These are phyloP conservation scores for Zopfochytrium polystomum DNA, from an alignment of 371 early-diverging fungal species.

Conservation along the genomic window DNA sequence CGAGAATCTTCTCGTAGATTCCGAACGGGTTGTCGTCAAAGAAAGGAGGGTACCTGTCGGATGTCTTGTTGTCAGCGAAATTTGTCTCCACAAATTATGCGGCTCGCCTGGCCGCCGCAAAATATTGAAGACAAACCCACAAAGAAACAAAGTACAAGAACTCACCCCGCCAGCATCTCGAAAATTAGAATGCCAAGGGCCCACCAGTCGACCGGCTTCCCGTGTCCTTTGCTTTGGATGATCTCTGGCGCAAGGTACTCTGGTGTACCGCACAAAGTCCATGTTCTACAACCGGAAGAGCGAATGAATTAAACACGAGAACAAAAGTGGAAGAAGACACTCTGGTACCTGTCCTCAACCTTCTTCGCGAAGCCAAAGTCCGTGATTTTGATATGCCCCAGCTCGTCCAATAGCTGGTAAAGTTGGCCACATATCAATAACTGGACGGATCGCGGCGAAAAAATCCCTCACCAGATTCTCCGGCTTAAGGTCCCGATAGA, in stretches of 20 bases:
- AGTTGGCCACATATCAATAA: conserved; percentile 36
- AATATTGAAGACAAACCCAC: neutral
- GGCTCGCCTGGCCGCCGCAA: too few species aligned
- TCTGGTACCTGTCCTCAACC: conserved; percentile 67
- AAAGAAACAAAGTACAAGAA: neutral
- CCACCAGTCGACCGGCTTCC: conserved; percentile 93
- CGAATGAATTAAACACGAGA: neutral
- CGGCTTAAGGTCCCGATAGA: conserved; percentile 71
- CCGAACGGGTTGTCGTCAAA: conserved; percentile 83
- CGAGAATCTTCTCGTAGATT: conserved; percentile 91
- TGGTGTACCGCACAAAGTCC: conserved; percentile 98
- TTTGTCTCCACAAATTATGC: neutral
- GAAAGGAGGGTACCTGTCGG: conserved; percentile 89
- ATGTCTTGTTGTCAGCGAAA: conserved; percentile 36
- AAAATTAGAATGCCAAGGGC: conserved; percentile 89
- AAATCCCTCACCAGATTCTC: conserved; percentile 44
- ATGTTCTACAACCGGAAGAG: conserved; percentile 65
- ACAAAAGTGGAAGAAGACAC: too few species aligned
- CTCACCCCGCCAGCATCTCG: conserved; percentile 63
- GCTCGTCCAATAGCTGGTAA: conserved; percentile 74
- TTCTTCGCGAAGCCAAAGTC: conserved; percentile 99
- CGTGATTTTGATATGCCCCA: conserved; percentile 96
- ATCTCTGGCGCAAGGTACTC: conserved; percentile 98
- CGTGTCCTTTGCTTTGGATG: conserved; percentile 92
- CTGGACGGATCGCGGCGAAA: conserved; percentile 52